Evolutionary conservation across 2,329 filamentous ascomycete species (phyloP).

Genomic region (Penicillium capsulatum): DNA sequence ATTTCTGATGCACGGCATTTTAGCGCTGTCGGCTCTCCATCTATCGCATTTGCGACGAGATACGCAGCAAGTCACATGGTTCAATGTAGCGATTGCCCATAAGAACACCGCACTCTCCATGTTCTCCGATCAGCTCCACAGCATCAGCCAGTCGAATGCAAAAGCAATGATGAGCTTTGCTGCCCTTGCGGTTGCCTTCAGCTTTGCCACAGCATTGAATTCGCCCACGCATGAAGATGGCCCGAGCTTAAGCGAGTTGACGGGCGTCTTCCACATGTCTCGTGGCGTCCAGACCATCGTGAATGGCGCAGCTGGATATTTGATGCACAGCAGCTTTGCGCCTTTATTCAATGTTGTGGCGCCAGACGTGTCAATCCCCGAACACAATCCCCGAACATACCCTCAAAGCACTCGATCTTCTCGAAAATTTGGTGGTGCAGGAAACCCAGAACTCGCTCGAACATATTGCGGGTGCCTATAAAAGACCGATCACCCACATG

Average conservation of each 20-base stretch:
- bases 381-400: conserved; percentile 3
- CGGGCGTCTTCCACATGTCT: conserved; percentile 9
- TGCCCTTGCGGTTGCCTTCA: conserved; percentile 19
- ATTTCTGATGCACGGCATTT: conserved; percentile 26
- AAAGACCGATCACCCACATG: conserved; percentile 7
- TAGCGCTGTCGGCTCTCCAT: conserved; percentile 24
- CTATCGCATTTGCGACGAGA: conserved; percentile 10
- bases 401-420: conserved; percentile 4
- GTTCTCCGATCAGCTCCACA: conserved; percentile 11
- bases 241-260: conserved; percentile 9
- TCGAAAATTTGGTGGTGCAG: conserved; percentile 5
- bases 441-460: neutral
- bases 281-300: conserved; percentile 13
- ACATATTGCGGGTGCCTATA: conserved; percentile 3
- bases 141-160: conserved; percentile 15
- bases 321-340: conserved; percentile 11
- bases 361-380: conserved; percentile 1
- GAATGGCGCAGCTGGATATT: conserved; percentile 2
- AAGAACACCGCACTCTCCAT: conserved; percentile 11
- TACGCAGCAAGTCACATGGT: conserved; percentile 11
- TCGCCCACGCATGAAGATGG: conserved; percentile 4
- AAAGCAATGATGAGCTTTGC: conserved; percentile 17
- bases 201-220: conserved; percentile 19
- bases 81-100: conserved; percentile 20
- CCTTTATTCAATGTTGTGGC: conserved; percentile 6